Conservation (phyloP, 2,329 filamentous ascomycete species). For the Dothiorella sarmentorum region DNA sequence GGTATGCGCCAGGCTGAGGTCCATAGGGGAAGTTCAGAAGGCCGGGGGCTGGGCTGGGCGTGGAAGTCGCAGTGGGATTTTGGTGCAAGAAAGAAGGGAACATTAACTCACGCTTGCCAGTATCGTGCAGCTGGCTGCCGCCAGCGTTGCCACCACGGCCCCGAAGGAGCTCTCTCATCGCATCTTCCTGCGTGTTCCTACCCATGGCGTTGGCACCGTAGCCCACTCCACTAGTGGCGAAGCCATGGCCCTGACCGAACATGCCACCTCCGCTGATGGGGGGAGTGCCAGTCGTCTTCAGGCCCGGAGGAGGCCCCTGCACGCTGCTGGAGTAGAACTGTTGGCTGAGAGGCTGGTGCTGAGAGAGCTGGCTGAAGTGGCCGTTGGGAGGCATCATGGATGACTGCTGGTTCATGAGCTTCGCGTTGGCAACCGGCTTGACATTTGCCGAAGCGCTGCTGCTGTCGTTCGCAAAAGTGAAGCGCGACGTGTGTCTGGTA, state of each 20-base stretch:
- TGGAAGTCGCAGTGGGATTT: conserved; percentile 78
- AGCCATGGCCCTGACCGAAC: conserved; percentile 85
- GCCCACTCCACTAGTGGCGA: conserved; percentile 64
- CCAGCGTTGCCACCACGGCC: conserved; percentile 55
- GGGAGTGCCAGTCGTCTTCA: conserved; percentile 92
- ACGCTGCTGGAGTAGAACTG: conserved; percentile 83
- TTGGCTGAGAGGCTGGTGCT: conserved; percentile 53
- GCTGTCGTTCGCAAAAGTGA: conserved; percentile 78
- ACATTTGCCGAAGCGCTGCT: conserved; percentile 59
- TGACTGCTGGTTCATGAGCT: conserved; percentile 78
- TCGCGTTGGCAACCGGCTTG: conserved; percentile 74
- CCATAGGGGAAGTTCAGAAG: conserved; percentile 90
- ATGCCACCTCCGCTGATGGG: conserved; percentile 75
- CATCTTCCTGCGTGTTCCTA: conserved; percentile 70
- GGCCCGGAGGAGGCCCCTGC: conserved; percentile 86
- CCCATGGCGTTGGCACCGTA: conserved; percentile 60
- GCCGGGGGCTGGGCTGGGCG: conserved; percentile 83
- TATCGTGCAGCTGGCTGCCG: conserved; percentile 72
- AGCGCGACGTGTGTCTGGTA: conserved; percentile 78
- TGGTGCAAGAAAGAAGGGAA: conserved; percentile 89
- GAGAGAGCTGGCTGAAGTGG: conserved; percentile 51
- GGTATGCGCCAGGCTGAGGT: conserved; percentile 77
- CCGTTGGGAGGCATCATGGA: conserved; percentile 70
- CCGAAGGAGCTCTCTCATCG: conserved; percentile 80
- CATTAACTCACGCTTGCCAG: conserved; percentile 97